phyloP scores from a whole-genome alignment of 306 rosid species.

The Cucurbita argyrosperma region DNA sequence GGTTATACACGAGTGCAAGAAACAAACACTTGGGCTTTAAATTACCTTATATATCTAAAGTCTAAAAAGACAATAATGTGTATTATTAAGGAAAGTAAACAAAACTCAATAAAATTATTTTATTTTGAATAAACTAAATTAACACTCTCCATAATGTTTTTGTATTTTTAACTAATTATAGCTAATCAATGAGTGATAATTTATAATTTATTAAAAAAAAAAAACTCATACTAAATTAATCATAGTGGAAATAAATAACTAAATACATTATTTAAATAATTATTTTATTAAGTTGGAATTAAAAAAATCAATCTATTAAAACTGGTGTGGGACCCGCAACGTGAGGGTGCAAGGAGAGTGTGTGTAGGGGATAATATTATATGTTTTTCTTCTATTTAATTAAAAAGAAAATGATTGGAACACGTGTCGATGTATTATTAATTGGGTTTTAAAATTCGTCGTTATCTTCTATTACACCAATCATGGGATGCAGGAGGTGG shows the following conservation, averaged over 20 bases:
- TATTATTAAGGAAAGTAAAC: neutral
- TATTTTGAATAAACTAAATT: too few relatives aligned
- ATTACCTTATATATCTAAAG: neutral
- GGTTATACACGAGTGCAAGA: neutral
- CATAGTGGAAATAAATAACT: too few relatives aligned
- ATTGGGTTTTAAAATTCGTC: slow-evolving; percentile 14
- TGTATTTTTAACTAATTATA: too few relatives aligned
- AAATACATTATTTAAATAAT: too few relatives aligned
- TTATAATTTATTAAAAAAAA: too few relatives aligned
- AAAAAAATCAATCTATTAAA: too few relatives aligned
- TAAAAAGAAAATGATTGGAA: slow-evolving; percentile 10
- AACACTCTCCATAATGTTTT: too few relatives aligned
- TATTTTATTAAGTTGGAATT: too few relatives aligned
- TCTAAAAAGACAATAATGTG: neutral
- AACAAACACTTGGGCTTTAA: neutral
- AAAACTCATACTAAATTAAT: too few relatives aligned
- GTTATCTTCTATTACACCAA: slow-evolving; percentile 7
- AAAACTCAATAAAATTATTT: neutral
- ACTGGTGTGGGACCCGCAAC: neutral
- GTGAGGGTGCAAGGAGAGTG: neutral
- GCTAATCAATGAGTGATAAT: too few relatives aligned
- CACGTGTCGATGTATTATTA: slow-evolving; percentile 14
- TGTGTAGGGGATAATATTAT: neutral
- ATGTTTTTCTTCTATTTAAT: neutral
- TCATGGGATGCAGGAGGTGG: neutral